phyloP scores from a whole-genome alignment of 2,329 filamentous ascomycete genomes.

The Diaporthe citriasiana region DNA sequence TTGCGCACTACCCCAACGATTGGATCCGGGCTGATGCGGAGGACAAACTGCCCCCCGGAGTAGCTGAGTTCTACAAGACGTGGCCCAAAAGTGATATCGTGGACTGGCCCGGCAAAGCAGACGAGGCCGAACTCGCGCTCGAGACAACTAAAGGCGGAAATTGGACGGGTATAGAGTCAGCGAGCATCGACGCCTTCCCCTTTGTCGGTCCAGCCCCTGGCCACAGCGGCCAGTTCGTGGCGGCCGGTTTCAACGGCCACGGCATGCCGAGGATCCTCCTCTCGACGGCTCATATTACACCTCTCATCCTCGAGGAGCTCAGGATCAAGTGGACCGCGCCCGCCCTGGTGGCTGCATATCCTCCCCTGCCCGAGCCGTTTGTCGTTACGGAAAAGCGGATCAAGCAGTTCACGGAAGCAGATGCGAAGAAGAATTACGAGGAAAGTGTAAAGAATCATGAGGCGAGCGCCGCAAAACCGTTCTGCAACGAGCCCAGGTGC shows the following conservation, averaged over 20 bases:
- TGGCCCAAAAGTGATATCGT: conserved; percentile 49
- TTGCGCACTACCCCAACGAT: conserved; percentile 47
- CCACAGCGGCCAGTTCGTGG: conserved; percentile 47
- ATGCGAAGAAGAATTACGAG: conserved; percentile 37
- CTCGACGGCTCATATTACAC: conserved; percentile 48
- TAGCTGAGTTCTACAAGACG: conserved; percentile 48
- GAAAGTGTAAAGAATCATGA: conserved; percentile 30
- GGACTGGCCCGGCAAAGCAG: conserved; percentile 45
- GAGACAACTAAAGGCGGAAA: conserved; percentile 47
- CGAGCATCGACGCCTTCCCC: conserved; percentile 44
- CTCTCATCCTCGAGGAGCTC: conserved; percentile 46
- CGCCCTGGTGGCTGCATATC: conserved; percentile 43
- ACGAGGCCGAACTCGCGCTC: conserved; percentile 43
- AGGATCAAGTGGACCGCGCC: conserved; percentile 45
- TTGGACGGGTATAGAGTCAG: conserved; percentile 49
- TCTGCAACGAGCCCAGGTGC: conserved; percentile 40
- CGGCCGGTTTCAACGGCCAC: conserved; percentile 48
- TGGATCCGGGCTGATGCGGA: conserved; percentile 47
- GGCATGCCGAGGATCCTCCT: conserved; percentile 52
- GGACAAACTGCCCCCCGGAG: conserved; percentile 47
- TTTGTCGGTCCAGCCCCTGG: conserved; percentile 48
- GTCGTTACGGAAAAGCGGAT: conserved; percentile 48
- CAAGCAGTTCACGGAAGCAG: conserved; percentile 42
- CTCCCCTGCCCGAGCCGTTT: conserved; percentile 50
- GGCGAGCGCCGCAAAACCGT: conserved; percentile 43